Evolutionary conservation across 345 rosid species (phyloP), one percentile per base, ranked within the genome.

Genomic region (Eucalyptus tenuipes): DNA sequence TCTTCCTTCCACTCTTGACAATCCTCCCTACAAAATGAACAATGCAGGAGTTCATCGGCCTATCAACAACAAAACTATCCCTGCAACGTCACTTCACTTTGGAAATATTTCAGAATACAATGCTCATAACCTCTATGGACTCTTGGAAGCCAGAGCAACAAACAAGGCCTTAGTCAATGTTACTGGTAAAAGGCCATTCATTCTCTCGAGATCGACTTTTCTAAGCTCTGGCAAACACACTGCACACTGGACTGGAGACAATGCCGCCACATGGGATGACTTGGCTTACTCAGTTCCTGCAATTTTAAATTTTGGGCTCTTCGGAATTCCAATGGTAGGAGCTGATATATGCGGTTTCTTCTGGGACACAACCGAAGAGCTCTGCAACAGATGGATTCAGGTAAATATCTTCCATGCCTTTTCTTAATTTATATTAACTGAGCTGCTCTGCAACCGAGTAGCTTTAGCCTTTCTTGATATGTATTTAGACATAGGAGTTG

Each of bases 271-370:
- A 3, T 96, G 97, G 97, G 92, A 95, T 48, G 96, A 96, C 87
- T 89, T 96, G 91, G 97, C 95, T 1, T 93, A 94, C 89, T 64
- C 95, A 1, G 91, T 96, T 87, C 97, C 97, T 0, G 92, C 95
- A 17, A 92, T 95, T 85, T 88, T 96, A 86, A 96, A 93, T 91
- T 95, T 90, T n/a, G 98, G 98, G 37, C 91, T 96, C 88, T 95
- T 95, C 87, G 98, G 97, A 57, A 91, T 96, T 87, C 98, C 98
- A 59, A 96, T 96, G 97, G 97, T 96, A 47, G 98, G 97, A 85
- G 97, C 96, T 85, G 97, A 96, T 87, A 96, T 96, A 27, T 96
- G 98, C 85, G 98, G 98, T 24, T 96, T 96, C 89, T 12, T 13
- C 18, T 89, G 85, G 85, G 42, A 92, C 89, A 95, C 97, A 33